Evolutionary conservation across 345 rosid genomes (phyloP).

Genomic region (Aquilaria sinensis): DNA sequence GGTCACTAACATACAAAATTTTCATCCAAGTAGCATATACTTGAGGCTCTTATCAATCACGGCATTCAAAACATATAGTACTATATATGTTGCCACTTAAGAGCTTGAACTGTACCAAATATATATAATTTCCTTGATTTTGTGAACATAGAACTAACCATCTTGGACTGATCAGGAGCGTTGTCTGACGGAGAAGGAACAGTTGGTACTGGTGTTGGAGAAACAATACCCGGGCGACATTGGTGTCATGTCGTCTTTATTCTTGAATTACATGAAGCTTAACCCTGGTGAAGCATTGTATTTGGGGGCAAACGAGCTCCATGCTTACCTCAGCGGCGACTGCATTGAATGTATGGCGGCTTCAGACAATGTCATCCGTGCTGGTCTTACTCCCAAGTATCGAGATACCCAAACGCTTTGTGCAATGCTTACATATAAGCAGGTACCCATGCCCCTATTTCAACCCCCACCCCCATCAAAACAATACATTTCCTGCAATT

Average conservation of each 20-base stretch:
- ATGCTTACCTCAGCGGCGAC: slow-evolving; percentile 78
- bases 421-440: slow-evolving; percentile 89
- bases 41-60: too few species aligned
- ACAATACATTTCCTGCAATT: not conserved
- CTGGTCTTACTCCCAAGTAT: slow-evolving; percentile 87
- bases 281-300: slow-evolving; percentile 88
- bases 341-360: slow-evolving; percentile 95
- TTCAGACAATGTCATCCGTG: slow-evolving; percentile 92
- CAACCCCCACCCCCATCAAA: too few species aligned
- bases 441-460: slow-evolving; percentile 31
- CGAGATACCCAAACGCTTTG: slow-evolving; percentile 71
- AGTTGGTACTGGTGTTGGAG: slow-evolving; percentile 66
- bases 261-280: slow-evolving; percentile 79
- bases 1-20: slow-evolving; percentile 26
- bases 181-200: slow-evolving; percentile 72
- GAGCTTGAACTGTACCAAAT: too few species aligned
- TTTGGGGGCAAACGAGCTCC: slow-evolving; percentile 89
- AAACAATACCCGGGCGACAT: slow-evolving; percentile 72
- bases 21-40: too few species aligned
- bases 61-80: too few species aligned
- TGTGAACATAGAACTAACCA: too few species aligned
- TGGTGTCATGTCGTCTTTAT: slow-evolving; percentile 77
- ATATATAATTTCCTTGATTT: not conserved
- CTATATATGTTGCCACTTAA: too few species aligned
- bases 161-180: slow-evolving; percentile 14